phyloP scores from a whole-genome alignment of 257 asterid genomes.

The Jacaranda copaia region DNA sequence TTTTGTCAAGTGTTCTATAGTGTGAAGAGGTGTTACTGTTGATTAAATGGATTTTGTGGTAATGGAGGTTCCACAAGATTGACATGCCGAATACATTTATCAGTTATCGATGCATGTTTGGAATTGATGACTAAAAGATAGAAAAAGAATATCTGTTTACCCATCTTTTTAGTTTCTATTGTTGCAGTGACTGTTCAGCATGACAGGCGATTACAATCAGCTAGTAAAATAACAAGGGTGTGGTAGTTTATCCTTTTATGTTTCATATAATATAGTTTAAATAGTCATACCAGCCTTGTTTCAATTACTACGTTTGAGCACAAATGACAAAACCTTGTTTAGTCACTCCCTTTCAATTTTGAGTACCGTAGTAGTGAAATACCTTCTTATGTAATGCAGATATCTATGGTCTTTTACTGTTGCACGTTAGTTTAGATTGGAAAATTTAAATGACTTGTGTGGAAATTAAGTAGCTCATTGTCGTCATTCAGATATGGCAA shows the following conservation, averaged over 20 bases:
- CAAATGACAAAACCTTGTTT: not conserved
- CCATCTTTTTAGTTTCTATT: not conserved
- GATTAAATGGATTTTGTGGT: not conserved
- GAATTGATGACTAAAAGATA: too few species aligned
- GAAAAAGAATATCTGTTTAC: too few species aligned
- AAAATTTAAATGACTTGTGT: constrained; percentile 31
- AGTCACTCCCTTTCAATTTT: not conserved
- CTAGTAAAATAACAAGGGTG: not conserved
- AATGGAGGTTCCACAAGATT: constrained; percentile 6
- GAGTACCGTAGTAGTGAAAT: not conserved
- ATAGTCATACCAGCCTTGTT: constrained; percentile 8
- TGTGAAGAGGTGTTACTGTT: not conserved
- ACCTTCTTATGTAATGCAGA: not conserved
- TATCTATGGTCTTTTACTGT: not conserved
- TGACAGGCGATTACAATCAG: not conserved
- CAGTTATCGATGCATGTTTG: too few species aligned
- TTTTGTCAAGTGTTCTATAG: not conserved
- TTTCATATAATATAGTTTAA: constrained; percentile 11
- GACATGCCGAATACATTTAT: not conserved
- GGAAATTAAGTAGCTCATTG: constrained; percentile 37
- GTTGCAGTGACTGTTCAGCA: not conserved
- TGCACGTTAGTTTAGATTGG: not conserved
- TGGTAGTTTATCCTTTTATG: not conserved
- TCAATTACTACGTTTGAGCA: not conserved
- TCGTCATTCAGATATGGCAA: constrained; percentile 55